phyloP scores from a whole-genome alignment of 345 rosid genomes.

The Syzygium grande region DNA sequence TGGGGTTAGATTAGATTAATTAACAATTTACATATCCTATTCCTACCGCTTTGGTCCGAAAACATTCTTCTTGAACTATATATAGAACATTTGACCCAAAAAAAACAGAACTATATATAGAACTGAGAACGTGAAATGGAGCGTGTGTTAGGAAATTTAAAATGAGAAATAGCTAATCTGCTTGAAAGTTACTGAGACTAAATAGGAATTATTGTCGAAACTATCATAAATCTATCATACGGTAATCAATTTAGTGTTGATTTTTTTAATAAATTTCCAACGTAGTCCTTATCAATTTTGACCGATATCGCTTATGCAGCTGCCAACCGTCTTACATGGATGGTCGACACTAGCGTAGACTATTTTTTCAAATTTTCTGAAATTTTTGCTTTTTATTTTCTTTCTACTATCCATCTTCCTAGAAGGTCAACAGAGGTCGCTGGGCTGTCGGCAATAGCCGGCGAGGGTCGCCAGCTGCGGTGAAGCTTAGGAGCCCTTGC shows the following conservation, averaged over 20 bases:
- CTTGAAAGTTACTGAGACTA: background rate
- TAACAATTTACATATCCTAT: background rate
- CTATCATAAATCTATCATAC: background rate
- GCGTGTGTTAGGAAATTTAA: background rate
- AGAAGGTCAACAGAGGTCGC: background rate
- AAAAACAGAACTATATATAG: background rate
- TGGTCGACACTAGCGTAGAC: background rate
- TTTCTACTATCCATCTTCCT: background rate
- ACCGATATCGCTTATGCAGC: accelerated
- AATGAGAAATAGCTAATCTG: background rate
- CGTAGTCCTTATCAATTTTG: background rate
- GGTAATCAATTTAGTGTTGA: background rate
- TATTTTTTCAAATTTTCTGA: background rate
- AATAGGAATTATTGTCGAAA: background rate
- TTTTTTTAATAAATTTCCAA: background rate
- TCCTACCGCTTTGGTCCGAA: background rate
- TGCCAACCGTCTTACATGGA: background rate
- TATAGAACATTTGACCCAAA: background rate
- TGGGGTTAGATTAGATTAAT: background rate
- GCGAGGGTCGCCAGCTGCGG: too few species aligned
- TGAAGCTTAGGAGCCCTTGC: background rate
- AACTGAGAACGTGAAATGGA: background rate
- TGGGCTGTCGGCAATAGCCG: too few species aligned
- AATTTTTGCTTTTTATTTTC: background rate
- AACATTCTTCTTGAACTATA: background rate